Evolutionary conservation across 768 basidiomycete species (phyloP), one percentile per base, ranked within the genome.

Genomic region (Collybia mongolica): DNA sequence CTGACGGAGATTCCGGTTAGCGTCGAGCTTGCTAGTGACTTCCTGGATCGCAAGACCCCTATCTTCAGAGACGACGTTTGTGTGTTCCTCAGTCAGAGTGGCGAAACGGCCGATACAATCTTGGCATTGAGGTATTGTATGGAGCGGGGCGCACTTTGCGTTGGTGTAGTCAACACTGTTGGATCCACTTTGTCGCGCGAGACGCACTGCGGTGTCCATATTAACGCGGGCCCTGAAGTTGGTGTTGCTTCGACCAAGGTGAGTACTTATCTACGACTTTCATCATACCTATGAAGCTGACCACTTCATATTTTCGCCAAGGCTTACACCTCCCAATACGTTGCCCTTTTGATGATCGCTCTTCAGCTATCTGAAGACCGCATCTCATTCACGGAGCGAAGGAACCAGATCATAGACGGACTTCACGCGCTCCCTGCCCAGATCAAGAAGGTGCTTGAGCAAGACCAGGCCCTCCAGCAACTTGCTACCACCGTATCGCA

Each of bases 51-150:
- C 68, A 96, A 95, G 79, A 98, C 96, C 0, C 97, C 97, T 7
- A 98, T 99, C 70, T 99, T 98, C 88, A 81, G 97, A 63, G 97
- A 99, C 67, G 97, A 99, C 60, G 87, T 98, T 52, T 94, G 93
- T 61, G 80, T 98, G 58, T 97, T 98, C 74, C 77, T 99, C 56
- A 93, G 90, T 55, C 97, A 99, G 72, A 96, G 93, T 57, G 97
- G 97, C 52, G 97, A 98, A 77, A 99, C 97, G 0, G 97, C 97
- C 35, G 97, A 99, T 66, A 98, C 93, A 22, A 96, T 99, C 70
- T 75, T 99, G 56, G 93, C 95, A 20, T 73, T 99, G 74, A 84
- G 91, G 52, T 99, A 99, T 75, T 98, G 95, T 70, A 68, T 97
- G 63, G 97, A 99, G 67, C 82, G 97, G 52, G 97, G 97, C 39